Percentiles rank a stretch among this genome's conserved stretches.
Conservation (phyloP, 495 filamentous ascomycete species). For the Aspergillus incahuasiensis region DNA sequence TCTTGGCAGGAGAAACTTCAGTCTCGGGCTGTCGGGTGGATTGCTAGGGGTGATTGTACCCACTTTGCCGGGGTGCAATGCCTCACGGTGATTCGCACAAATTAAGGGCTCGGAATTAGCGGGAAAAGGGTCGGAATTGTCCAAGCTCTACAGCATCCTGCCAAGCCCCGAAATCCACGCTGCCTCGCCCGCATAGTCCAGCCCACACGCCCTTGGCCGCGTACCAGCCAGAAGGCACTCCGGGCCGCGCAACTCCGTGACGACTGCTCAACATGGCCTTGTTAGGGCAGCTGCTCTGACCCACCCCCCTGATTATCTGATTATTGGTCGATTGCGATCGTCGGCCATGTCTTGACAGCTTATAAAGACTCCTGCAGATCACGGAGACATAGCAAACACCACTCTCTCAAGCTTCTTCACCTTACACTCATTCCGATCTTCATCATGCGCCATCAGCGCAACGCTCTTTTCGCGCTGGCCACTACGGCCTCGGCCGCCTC, state of each 20-base stretch:
- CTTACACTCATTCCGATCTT: background rate
- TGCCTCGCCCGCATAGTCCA: too few species aligned
- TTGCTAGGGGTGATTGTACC: background rate
- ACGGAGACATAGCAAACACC: background rate
- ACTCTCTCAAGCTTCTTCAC: background rate
- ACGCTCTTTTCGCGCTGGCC: conserved; percentile 1
- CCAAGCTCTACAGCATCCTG: too few species aligned
- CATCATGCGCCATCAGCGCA: background rate
- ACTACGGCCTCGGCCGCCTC: background rate
- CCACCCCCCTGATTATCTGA: background rate
- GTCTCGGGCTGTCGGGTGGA: background rate
- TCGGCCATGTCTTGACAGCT: background rate
- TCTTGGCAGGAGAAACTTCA: background rate
- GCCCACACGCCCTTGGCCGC: too few species aligned
- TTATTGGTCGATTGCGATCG: too few species aligned
- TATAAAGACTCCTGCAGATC: background rate
- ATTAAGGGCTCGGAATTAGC: too few species aligned
- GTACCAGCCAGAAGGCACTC: too few species aligned
- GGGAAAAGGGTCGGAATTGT: too few species aligned
- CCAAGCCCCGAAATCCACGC: too few species aligned
- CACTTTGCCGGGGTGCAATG: background rate
- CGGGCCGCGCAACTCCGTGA: too few species aligned
- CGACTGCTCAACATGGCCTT: background rate
- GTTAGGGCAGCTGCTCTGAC: background rate
- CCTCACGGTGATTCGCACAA: too few species aligned